These are phyloP conservation scores for Lophium mytilinum DNA, from an alignment of 495 filamentous ascomycete genomes.

Conservation along the genomic window DNA sequence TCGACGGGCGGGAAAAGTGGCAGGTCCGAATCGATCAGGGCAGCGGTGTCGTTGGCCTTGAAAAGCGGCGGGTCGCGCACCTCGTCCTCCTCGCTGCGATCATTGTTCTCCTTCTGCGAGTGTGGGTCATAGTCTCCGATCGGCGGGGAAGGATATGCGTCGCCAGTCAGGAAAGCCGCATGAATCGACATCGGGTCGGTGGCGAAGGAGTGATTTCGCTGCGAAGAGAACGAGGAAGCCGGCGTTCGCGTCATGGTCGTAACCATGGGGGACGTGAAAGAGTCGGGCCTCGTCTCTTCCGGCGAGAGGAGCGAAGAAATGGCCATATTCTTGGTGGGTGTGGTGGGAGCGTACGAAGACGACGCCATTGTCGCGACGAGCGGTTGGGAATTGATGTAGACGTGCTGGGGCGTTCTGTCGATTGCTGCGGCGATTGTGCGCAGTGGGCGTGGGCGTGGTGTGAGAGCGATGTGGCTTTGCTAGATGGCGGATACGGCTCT, in stretches of 20 bases:
- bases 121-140: constrained; percentile 22
- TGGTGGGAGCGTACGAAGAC: constrained; percentile 11
- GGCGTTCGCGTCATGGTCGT: constrained; percentile 15
- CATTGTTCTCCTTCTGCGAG: constrained; percentile 27
- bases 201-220: constrained; percentile 7
- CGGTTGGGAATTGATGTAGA: constrained; percentile 1
- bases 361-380: constrained; percentile 15
- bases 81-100: constrained; percentile 2
- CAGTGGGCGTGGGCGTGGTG: too few species aligned
- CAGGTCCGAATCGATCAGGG: constrained; percentile 1
- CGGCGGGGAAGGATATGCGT: constrained; percentile 23
- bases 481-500: neutral
- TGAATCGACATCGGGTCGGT: constrained; percentile 5
- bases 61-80: constrained; percentile 24
- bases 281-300: constrained; percentile 23
- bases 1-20: constrained; percentile 13
- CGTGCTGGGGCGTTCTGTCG: too few species aligned
- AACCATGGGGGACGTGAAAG: constrained; percentile 19
- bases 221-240: constrained; percentile 23
- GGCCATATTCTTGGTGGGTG: neutral
- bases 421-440: too few species aligned
- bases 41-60: neutral
- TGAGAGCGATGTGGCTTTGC: too few species aligned
- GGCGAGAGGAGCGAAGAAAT: constrained; percentile 27
- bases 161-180: constrained; percentile 8